Base-by-base conservation (phyloP, 805 yeast species). In the Wickerhamiella alocasiicola region DNA sequence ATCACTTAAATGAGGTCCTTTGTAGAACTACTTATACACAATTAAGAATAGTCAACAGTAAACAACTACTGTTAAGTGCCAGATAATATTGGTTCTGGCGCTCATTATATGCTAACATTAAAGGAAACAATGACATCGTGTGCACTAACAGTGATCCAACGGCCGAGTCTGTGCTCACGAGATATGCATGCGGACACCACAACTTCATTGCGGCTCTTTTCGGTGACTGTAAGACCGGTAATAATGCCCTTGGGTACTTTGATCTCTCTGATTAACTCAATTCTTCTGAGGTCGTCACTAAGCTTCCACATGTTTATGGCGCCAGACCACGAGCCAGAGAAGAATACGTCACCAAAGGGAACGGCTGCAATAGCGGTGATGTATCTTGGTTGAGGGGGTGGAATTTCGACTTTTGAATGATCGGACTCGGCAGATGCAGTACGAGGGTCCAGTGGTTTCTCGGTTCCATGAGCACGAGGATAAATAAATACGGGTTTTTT, bases 301-400 rank as follows among this genome's bases (percentile, higher is more conserved):
- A 88, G 57, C 54, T 73, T 72, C 97, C 97, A 91, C 34, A 84
- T 68, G 45, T 71, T 74, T 41, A 91, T 59, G 6, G 66, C 57
- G 3, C 97, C 96, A 54, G 75, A 71, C 78, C 83, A 81, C 2
- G 97, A 87, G 1, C 98, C 98, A 9, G 84, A 74, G 32, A 88
- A 64, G 54, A 91, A 83, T 5, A 83, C 59, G 55, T 91, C 85
- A 9, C 87, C 71, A 57, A 74, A 88, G 13, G 97, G 95, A 17
- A 88, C 64, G 0, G 94, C 83, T 51, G 77, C 68, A 7, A 88
- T 58, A 1, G 85, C 67, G 0, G 96, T 84, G 50, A 91, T 79
- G 81, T 88, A 77, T 52, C 78, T 80, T 20, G 97, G 95, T 43
- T 72, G 79, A 12, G 72, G 68, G 28, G 68, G 69, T 11, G 94